These are phyloP conservation scores for Nidularia sp. DNA, from an alignment of 768 basidiomycete genomes.

Conservation along the genomic window DNA sequence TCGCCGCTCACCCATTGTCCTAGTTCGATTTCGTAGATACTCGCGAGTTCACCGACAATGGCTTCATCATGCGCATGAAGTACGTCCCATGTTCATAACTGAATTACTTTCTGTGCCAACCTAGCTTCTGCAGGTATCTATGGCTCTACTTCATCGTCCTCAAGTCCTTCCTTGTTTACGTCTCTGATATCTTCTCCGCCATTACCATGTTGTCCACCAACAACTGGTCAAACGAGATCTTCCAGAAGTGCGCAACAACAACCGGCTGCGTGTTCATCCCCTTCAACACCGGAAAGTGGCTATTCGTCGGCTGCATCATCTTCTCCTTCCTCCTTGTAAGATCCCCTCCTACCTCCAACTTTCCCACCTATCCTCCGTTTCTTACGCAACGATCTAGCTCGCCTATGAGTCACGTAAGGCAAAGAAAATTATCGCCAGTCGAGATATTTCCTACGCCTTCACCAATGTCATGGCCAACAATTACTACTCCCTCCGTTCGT, in stretches of 20 bases:
- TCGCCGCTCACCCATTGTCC: constrained; percentile 14
- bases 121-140: constrained; percentile 59
- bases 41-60: constrained; percentile 86
- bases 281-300: constrained; percentile 88
- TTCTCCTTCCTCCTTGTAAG: constrained; percentile 93
- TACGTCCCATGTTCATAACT: too few relatives aligned
- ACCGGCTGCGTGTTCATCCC: constrained; percentile 80
- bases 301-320: constrained; percentile 97
- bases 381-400: constrained; percentile 45
- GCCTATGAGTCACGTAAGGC: constrained; percentile 91
- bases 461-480: constrained; percentile 97
- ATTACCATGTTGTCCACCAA: constrained; percentile 92
- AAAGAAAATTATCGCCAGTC: constrained; percentile 89
- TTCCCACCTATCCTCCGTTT: neutral
- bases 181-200: constrained; percentile 97
- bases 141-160: constrained; percentile 91
- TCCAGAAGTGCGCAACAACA: constrained; percentile 60
- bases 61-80: constrained; percentile 85
- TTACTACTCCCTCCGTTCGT: constrained; percentile 91
- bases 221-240: constrained; percentile 90
- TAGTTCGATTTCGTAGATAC: constrained; percentile 98
- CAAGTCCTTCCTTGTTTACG: constrained; percentile 95
- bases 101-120: neutral
- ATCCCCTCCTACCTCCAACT: constrained; percentile 5
- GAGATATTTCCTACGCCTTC: constrained; percentile 97